phyloP scores from a whole-genome alignment of 1,284 basidiomycete genomes.

The Ceratobasidium sp. region DNA sequence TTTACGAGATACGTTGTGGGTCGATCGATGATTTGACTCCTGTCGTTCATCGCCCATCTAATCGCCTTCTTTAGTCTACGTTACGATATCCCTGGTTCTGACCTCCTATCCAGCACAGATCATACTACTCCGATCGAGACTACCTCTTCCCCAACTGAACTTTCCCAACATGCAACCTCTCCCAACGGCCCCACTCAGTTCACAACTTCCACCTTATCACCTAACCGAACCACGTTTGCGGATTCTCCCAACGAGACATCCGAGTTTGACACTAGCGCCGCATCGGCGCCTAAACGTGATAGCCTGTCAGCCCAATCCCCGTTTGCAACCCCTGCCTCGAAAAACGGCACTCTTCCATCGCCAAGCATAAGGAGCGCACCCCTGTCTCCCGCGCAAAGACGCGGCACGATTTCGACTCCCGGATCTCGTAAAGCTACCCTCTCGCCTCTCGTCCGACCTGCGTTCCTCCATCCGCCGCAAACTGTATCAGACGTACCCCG shows the following conservation, averaged over 20 bases:
- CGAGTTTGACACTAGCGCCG: not conserved
- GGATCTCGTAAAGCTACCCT: conserved; percentile 3
- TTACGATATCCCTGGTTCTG: not conserved
- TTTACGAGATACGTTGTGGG: conserved; percentile 31
- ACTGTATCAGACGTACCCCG: not conserved
- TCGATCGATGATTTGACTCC: not conserved
- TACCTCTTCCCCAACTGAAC: conserved; percentile 9
- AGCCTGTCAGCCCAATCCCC: not conserved
- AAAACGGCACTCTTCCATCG: not conserved
- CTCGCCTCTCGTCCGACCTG: conserved; percentile 21
- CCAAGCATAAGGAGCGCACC: not conserved
- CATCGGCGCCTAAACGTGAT: not conserved
- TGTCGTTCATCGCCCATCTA: not conserved
- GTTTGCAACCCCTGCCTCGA: not conserved
- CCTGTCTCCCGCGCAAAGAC: not conserved
- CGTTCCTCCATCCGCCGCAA: conserved; percentile 15
- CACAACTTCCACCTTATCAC: not conserved
- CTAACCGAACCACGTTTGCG: not conserved
- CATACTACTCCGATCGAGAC: not conserved
- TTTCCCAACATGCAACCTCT: conserved; percentile 7
- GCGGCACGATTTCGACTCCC: not conserved
- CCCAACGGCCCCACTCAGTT: conserved; percentile 25
- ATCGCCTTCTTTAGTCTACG: not conserved
- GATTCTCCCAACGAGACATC: conserved; percentile 21
- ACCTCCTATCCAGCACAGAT: not conserved